Evolutionary conservation across 148 eudicot species (phyloP), one percentile per base, ranked within the genome.

Genomic region (Euryodendron excelsum): DNA sequence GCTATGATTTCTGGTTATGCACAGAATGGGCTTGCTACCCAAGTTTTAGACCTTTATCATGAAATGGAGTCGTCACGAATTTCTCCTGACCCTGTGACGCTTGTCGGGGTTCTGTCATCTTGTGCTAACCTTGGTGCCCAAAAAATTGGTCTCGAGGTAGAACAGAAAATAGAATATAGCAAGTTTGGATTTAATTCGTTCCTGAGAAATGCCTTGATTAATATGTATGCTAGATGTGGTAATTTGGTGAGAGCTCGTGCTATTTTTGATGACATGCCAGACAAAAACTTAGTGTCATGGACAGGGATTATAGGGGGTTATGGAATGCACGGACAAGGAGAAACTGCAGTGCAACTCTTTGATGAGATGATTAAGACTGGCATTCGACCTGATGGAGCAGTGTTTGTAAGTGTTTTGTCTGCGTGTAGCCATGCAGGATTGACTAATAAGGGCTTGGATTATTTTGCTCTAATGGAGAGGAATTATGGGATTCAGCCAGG

Each of bases 371-470:
- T 89, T n/a, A 72, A 50, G 58, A 58, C 76, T 34, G 93, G 90
- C 37, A 77, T 91, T 79, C 83, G 13, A 31, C 97, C 95, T 13
- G 95, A 93, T 86, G 84, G 85, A 60, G 64, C 97, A 0, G 86
- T 88, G 58, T 87, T 91, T 61, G 91, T 91, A 23, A 85, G 90
- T 65, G 84, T 93, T 69, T 83, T 93, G 79, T 73, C 90, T 68
- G 92, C 93, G 25, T 93, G 95, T 82, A 93, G 97, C 79, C 97
- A 93, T 77, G 90, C 92, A 6, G 97, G 97, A 52, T 79, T 93
- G 77, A 87, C 89, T 6, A 84, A 89, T 25, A 93, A 72, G 71
- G 97, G 97, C 52, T 85, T 91, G 86, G 31, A 74, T 58, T 93
- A 86, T 79, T 90, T 91, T 73, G 10, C 83, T 72, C 55, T 84